Evolutionary conservation across 2,329 filamentous ascomycete genomes (phyloP), one percentile per base, ranked within the genome.

Genomic region (Tolypocladium album): DNA sequence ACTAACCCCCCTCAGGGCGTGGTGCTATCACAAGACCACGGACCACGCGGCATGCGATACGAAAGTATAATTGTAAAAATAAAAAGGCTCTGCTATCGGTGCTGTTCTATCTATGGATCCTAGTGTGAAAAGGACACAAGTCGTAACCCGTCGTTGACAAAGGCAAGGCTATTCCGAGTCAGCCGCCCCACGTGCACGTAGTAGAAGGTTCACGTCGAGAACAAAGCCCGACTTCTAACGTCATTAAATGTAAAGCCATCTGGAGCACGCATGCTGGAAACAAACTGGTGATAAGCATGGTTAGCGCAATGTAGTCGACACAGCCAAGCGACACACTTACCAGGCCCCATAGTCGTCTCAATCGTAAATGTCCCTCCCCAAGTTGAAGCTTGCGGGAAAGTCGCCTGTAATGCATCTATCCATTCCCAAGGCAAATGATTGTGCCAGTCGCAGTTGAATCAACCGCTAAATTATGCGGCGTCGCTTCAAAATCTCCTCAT

Each of bases 401-500:
- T 13, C 11, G 27, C n/a, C 24, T 47, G 11, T 22, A 20, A 3
- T 7, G 20, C 27, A 20, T 20, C 27, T 53, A 17, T 34, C 31
- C 20, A 11, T 22, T 53, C 4, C n/a, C 27, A 2, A 13, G 20
- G 20, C 20, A 8, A n/a, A 34, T 52, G 27, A 20, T n/a, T n/a
- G n/a, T n/a, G n/a, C n/a, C n/a, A n/a, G 15, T 15, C 20, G 15
- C 27, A 27, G 27, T 4, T 36, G 50, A 13, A 20, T 6, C 36
- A 43, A 36, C 9, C 40, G 24, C 64, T 58, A 73, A 27, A 70
- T 65, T 24, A 72, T 66, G 20, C 69, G 65, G 17, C 68, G 64
- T n/a, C 71, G 62, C 58, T 65, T 68, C 22, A 75, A 47, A 4
- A 74, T 68, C 39, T 75, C 72, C 52, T 75, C 72, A 34, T 73